Evolutionary conservation across 202 grass and related monocot species (phyloP).

Genomic region (Alloteropsis angusta): DNA sequence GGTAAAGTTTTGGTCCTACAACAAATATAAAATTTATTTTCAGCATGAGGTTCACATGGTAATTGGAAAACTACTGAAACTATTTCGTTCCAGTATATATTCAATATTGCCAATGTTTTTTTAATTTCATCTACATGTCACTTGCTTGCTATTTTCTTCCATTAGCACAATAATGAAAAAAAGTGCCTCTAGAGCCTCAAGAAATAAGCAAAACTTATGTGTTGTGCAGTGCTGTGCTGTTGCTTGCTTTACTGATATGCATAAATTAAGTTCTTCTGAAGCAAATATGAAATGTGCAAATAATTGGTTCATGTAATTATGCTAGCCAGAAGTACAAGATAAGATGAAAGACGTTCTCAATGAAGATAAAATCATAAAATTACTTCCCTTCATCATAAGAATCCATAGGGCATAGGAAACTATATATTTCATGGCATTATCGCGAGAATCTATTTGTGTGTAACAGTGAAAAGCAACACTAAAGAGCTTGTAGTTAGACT

Average conservation of each 20-base stretch:
- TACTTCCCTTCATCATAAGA: neutral
- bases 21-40: neutral
- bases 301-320: neutral
- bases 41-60: neutral
- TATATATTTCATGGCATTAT: neutral
- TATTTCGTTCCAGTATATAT: neutral
- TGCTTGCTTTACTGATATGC: neutral
- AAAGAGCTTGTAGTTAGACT: neutral
- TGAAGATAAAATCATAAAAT: neutral
- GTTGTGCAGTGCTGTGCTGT: neutral
- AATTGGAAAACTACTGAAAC: neutral
- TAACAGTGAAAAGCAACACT: neutral
- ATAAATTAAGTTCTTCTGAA: neutral
- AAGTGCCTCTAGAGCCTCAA: constrained; percentile 1
- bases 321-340: neutral
- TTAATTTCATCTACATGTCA: too few species aligned
- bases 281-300: neutral
- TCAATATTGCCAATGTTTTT: constrained; percentile 2
- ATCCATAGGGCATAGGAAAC: neutral
- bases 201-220: neutral
- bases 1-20: neutral
- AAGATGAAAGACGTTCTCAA: neutral
- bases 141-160: neutral
- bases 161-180: neutral
- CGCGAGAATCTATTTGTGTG: neutral